phyloP scores from a whole-genome alignment of 768 basidiomycete genomes.

The Suillus ampliporus region DNA sequence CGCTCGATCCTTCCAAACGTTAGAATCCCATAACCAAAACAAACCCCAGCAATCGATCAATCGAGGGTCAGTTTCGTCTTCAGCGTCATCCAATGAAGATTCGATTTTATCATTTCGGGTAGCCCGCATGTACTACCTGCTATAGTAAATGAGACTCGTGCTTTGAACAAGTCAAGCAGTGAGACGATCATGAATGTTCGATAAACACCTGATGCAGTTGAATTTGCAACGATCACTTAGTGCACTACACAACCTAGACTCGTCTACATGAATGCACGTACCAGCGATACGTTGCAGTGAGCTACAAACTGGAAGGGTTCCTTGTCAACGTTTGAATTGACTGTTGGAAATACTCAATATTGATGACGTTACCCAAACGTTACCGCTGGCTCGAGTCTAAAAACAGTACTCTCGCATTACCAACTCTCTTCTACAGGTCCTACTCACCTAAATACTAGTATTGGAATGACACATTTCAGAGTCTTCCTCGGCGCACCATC shows the following conservation, averaged over 20 bases:
- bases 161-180: neutral
- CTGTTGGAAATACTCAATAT: neutral
- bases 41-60: too few relatives aligned
- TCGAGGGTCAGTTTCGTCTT: neutral
- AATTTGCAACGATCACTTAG: neutral
- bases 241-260: neutral
- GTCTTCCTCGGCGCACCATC: slow-evolving; percentile 59
- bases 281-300: neutral
- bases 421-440: too few relatives aligned
- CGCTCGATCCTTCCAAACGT: too few relatives aligned
- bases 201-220: neutral
- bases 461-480: slow-evolving; percentile 42
- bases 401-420: neutral
- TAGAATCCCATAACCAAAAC: too few relatives aligned
- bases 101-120: neutral
- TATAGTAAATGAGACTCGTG: neutral
- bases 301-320: neutral
- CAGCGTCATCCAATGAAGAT: neutral
- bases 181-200: neutral
- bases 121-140: neutral
- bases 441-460: too few relatives aligned
- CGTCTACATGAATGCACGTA: neutral
- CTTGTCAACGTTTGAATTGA: neutral
- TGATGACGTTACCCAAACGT: too few relatives aligned
- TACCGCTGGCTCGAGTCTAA: neutral